These are phyloP conservation scores for Naganishia cerealis DNA, from an alignment of 1,284 basidiomycete species.

Conservation along the genomic window DNA sequence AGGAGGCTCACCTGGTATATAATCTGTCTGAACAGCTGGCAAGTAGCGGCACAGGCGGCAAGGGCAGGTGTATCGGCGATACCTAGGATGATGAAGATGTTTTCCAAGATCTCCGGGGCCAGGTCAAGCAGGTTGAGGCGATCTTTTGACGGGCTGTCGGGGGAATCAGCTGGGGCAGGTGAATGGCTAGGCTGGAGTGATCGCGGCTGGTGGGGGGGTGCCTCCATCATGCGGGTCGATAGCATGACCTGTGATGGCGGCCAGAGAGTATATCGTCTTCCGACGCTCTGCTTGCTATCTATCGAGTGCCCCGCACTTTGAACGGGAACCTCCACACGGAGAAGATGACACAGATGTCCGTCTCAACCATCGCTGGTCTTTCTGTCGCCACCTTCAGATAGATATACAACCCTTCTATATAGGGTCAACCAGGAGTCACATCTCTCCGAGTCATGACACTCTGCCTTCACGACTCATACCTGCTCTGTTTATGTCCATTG, in stretches of 20 bases:
- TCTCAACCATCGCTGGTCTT: too few species aligned
- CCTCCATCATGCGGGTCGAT: background rate
- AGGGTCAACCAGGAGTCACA: too few species aligned
- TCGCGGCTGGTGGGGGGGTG: background rate
- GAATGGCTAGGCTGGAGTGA: background rate
- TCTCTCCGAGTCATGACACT: too few species aligned
- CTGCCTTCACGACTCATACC: too few species aligned
- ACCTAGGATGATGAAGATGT: conserved; percentile 39
- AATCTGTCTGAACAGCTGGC: conserved; percentile 41
- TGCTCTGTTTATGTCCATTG: too few species aligned
- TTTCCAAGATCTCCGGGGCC: conserved; percentile 43
- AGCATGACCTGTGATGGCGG: background rate
- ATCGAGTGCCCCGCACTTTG: too few species aligned
- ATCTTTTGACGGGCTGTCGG: background rate
- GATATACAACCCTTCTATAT: too few species aligned
- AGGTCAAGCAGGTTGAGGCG: conserved; percentile 17
- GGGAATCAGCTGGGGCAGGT: background rate
- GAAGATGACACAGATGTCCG: too few species aligned
- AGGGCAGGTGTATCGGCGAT: conserved; percentile 35
- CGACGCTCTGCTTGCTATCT: background rate
- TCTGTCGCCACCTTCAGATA: too few species aligned
- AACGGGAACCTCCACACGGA: too few species aligned
- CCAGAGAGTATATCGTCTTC: background rate
- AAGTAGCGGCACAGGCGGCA: conserved; percentile 40
- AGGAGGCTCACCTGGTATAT: conserved; percentile 42